Percentiles rank a stretch among this genome's conserved stretches.
phyloP scores from a whole-genome alignment of 257 asterid genomes.

The Scutellaria galericulata region DNA sequence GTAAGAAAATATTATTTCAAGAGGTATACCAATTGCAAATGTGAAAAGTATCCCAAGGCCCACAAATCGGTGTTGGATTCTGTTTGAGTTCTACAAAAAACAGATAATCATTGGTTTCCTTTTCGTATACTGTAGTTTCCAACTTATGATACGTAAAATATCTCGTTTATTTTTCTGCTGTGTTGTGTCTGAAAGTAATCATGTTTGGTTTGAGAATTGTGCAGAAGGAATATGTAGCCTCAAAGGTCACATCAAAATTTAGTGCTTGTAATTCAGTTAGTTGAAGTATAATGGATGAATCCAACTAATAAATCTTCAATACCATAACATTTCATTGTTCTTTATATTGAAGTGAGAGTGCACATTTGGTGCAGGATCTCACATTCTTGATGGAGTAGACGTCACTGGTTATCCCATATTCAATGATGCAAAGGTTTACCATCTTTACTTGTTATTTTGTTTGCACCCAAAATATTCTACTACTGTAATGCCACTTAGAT shows the following conservation, averaged over 20 bases:
- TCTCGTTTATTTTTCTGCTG: constrained; percentile 7
- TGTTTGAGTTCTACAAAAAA: neutral
- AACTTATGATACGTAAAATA: neutral
- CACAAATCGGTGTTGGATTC: neutral
- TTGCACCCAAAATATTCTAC: constrained; percentile 33
- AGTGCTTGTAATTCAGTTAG: constrained; percentile 14
- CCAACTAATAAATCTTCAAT: constrained; percentile 1
- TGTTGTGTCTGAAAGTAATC: constrained; percentile 5
- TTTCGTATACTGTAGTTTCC: neutral
- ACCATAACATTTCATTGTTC: neutral
- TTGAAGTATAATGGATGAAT: constrained; percentile 19
- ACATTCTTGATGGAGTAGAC: constrained; percentile 84
- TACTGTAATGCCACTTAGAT: constrained; percentile 46
- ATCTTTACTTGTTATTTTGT: constrained; percentile 49
- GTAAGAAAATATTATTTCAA: neutral
- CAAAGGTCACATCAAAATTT: neutral
- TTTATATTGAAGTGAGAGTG: constrained; percentile 32
- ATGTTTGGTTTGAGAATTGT: neutral
- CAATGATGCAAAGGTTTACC: constrained; percentile 79
- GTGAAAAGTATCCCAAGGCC: neutral
- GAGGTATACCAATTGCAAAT: neutral
- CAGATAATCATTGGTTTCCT: neutral
- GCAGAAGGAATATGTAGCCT: neutral
- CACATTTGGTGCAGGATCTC: constrained; percentile 68
- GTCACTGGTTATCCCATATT: constrained; percentile 89